Base-by-base conservation (phyloP, 306 rosid genomes). In the Castanospermum australe region DNA sequence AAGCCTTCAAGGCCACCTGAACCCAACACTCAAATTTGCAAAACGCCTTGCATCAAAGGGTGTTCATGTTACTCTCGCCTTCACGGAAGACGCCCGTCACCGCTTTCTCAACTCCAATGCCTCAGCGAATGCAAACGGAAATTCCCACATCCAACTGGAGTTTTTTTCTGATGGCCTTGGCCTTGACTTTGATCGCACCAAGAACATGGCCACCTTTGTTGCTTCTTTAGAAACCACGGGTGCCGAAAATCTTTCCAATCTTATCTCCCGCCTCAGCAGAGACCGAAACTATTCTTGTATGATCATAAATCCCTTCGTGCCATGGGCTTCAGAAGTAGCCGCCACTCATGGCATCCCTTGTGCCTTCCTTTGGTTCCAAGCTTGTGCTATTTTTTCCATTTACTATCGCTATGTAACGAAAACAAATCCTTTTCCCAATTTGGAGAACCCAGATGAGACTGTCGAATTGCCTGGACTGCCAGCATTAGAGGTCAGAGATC, bases 141-240 rank as follows among this genome's bases (percentile, higher is more conserved):
- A 57, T 35, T 1, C 67, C 4, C 8, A 42, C 9, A 67, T 85
- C 69, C 45, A 57, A 0, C 75, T 83, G 0, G 72, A 72, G 71
- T 85, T 85, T 76, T 85, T 79, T 76, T 88, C 89, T 1, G 89
- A 85, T 5, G 91, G 91, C n/a, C 86, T 88, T n/a, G 38, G 39
- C 51, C 24, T 79, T 1, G 78, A 85, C n/a, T 85, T 73, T 35
- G 75, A 85, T 63, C 84, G 89, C 1, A 36, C 68, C 4, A 60
- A 33, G 0, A 12, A 62, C 42, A 4, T 59, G 2, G 67, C 24
- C 10, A 8, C 54, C 8, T 74, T 81, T n/a, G 2, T 79, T 18
- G 24, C 41, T 12, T 25, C 84, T 1, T 45, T 85, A 0, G 21
- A 66, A 33, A 81, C 80, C 4, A 14, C 18, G 7, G 89, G 86